A percentile compares a stretch with the other conserved stretches of the same genome.
Conservation (phyloP, 2,329 filamentous ascomycete genomes). For the Colletotrichum somersetense region DNA sequence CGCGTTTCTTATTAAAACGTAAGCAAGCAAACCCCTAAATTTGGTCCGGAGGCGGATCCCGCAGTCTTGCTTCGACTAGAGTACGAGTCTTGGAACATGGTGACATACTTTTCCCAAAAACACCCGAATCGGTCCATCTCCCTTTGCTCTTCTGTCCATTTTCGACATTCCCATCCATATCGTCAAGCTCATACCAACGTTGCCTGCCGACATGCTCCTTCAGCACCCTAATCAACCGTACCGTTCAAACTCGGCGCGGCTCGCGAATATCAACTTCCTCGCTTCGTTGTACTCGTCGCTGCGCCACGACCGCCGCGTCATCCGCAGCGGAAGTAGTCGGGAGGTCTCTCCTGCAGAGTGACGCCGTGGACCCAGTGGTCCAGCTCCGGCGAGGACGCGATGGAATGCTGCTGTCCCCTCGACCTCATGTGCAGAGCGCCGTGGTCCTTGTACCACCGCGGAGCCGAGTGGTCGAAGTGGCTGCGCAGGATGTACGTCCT, state of each 20-base stretch:
- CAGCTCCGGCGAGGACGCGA: not conserved
- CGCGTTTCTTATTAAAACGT: not conserved
- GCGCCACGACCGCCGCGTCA: not conserved
- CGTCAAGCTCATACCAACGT: not conserved
- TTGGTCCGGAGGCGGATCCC: not conserved
- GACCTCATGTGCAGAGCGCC: not conserved
- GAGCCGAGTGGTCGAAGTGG: not conserved
- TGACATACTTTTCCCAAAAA: not conserved
- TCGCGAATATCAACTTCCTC: not conserved
- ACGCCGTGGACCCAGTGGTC: not conserved
- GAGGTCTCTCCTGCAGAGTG: not conserved
- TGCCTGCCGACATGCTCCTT: too few relatives aligned
- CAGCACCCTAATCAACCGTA: not conserved
- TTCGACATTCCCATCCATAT: not conserved
- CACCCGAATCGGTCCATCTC: not conserved
- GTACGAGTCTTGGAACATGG: not conserved
- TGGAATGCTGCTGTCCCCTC: not conserved
- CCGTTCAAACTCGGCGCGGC: not conserved
- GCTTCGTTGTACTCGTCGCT: not conserved
- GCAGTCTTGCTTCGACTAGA: not conserved
- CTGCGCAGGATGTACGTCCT: slow-evolving; percentile 2
- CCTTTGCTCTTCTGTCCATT: not conserved
- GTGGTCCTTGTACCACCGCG: not conserved
- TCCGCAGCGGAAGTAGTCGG: not conserved
- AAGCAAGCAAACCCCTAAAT: not conserved